Base-by-base conservation (phyloP, 2,329 filamentous ascomycete genomes). In the Scedosporium minutisporum region DNA sequence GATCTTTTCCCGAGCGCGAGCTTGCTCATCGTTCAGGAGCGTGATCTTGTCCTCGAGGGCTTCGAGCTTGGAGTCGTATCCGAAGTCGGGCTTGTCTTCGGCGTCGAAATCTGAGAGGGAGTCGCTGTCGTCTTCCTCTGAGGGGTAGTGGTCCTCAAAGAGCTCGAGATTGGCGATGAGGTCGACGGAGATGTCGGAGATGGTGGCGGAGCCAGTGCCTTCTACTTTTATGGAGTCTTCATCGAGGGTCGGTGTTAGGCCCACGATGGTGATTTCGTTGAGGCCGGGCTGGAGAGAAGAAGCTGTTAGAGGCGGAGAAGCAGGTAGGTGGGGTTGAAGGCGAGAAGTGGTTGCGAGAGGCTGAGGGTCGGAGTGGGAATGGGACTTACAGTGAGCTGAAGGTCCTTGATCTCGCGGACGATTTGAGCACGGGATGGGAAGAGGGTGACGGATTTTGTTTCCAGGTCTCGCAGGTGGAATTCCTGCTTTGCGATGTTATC, bases 341-440 rank as follows among this genome's bases (percentile, higher is more conserved):
- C 86, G 71, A 4, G 82, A 87, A 78, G 14, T 77, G 41, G 57
- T n/a, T 23, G 41, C 6, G 46, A 5, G 21, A 5, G 25, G 4
- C 42, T 51, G 41, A 25, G 25, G 16, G 18, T n/a, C 12, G 16
- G 6, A 41, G 14, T 12, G 42, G 12, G 42, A 60, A 18, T 41
- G 14, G n/a, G 0, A 55, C 69, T 65, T 69, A 78, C 75, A 69
- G 78, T 75, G 21, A 86, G 75, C 1, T 69, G 67, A 16, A 87
- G 74, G 65, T 82, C 73, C 63, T 80, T 80, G 68, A 89, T 80
- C 61, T 87, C 82, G 27, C 86, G 80, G 12, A 82, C 77, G 33
- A 89, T 72, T 58, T 86, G 85, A 1, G 86, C 87, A 65, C 81
- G 76, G 1, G 77, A 76, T 0, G 86, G 86, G 64, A 87, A 88